Evolutionary conservation across 2,329 filamentous ascomycete genomes (phyloP), one percentile per base, ranked within the genome.

Genomic region (Ceratocystis ficicola): DNA sequence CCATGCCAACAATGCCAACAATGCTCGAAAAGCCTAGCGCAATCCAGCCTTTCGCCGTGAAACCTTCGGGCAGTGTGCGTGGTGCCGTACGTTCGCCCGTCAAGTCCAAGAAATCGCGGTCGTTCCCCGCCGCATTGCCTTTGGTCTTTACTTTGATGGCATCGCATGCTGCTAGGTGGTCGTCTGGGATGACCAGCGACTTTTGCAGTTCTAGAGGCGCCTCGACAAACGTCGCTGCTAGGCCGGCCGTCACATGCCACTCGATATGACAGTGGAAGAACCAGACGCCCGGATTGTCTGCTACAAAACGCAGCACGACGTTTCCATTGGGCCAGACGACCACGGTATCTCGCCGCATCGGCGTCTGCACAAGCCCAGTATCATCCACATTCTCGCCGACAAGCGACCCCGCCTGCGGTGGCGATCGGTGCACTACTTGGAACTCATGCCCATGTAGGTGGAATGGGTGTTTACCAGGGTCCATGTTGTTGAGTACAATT

Each of bases 201-300:
- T 81, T 74, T 71, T 91, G 88, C 0, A 94, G 72, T 20, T 83
- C 79, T 2, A 80, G 72, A 0, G 85, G 86, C 0, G 83, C 81
- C 73, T 87, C 86, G 68, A 88, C 74, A 69, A 89, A 81, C 0
- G 83, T 85, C 28, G 84, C 81, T 2, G 84, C 77, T 1, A 90
- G 78, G n/a, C 87, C 87, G 2, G 83, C 84, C 0, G 80, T 76
- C 66, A 89, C 78, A 72, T 90, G 87, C 87, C 87, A 93, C 72
- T 89, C 87, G 64, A 92, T 86, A 73, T 93, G 89, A 74, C 88
- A 92, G 75, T 91, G 88, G 76, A 91, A 88, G 3, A 88, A 74
- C 85, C 85, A 88, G 25, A 88, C 77, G 46, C 83, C 65, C 10
- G 86, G 84, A 69, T 89, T 89, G 71, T 88, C 80, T 1, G 86